Conservation (phyloP, 768 basidiomycete genomes). For the Clathrus columnatus region DNA sequence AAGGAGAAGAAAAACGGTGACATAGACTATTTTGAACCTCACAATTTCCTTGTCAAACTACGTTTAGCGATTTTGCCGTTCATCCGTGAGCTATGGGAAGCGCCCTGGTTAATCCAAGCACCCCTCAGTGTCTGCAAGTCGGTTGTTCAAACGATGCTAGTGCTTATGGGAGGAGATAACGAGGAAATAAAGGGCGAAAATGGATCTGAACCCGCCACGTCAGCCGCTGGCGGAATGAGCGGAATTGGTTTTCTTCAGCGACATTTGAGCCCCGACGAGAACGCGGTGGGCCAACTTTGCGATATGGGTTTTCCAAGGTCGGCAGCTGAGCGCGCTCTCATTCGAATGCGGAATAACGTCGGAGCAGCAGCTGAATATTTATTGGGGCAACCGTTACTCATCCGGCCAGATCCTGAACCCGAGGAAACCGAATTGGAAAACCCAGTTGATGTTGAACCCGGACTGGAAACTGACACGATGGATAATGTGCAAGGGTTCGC, state of each 20-base stretch:
- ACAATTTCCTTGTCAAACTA: constrained; percentile 78
- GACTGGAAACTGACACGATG: constrained; percentile 16
- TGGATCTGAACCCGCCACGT: constrained; percentile 24
- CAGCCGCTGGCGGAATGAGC: constrained; percentile 24
- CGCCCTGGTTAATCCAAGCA: constrained; percentile 69
- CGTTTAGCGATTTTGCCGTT: constrained; percentile 64
- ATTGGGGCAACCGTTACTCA: constrained; percentile 70
- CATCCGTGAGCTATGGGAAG: constrained; percentile 65
- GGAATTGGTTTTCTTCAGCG: constrained; percentile 24
- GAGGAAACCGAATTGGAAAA: constrained; percentile 11
- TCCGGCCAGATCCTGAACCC: constrained; percentile 58
- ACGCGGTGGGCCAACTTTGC: constrained; percentile 68
- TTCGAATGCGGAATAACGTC: constrained; percentile 82
- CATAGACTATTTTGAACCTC: constrained; percentile 71
- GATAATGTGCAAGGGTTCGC: constrained; percentile 18
- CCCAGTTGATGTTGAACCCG: constrained; percentile 11
- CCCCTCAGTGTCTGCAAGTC: constrained; percentile 69
- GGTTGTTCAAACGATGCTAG: constrained; percentile 68
- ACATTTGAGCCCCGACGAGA: constrained; percentile 57
- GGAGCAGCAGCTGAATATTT: constrained; percentile 82
- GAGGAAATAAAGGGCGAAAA: constrained; percentile 55
- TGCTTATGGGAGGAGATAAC: constrained; percentile 73
- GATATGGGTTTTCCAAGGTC: constrained; percentile 98
- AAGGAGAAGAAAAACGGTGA: constrained; percentile 76
- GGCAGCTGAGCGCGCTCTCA: constrained; percentile 75